phyloP scores from a whole-genome alignment of 805 yeast species.

The Scheffersomyces ergatensis region DNA sequence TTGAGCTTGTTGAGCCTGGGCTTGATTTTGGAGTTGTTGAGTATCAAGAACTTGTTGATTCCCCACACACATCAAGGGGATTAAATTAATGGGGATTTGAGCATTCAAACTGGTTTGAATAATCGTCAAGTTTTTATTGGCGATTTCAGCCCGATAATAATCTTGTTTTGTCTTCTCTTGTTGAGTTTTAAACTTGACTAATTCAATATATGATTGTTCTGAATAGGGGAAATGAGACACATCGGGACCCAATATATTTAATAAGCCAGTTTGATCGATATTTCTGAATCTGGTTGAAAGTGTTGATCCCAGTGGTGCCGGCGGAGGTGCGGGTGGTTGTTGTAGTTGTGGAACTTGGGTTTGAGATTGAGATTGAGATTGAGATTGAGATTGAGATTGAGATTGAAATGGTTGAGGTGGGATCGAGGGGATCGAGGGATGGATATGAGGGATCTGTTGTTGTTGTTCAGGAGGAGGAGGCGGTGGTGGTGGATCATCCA shows the following conservation, averaged over 20 bases:
- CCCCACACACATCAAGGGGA: conserved; percentile 58
- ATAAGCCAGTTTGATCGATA: conserved; percentile 13
- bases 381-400: neutral
- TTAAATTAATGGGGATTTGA: conserved; percentile 61
- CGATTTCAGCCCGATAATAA: conserved; percentile 61
- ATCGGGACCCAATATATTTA: conserved; percentile 51
- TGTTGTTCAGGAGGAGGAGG: conserved; percentile 1
- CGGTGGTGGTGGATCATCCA: conserved; percentile 1
- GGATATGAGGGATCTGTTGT: neutral
- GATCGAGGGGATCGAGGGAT: neutral
- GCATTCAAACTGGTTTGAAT: conserved; percentile 58
- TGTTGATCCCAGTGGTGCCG: neutral
- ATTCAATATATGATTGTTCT: conserved; percentile 55
- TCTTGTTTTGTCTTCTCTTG: conserved; percentile 85
- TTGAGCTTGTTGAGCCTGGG: conserved; percentile 4
- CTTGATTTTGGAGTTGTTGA: conserved; percentile 4
- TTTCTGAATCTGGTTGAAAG: conserved; percentile 2
- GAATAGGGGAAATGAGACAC: conserved; percentile 53
- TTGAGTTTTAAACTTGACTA: conserved; percentile 60
- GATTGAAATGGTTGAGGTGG: conserved; percentile 1
- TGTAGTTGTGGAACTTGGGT: neutral
- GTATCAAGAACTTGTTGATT: conserved; percentile 13
- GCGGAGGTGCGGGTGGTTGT: conserved; percentile 2
- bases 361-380: neutral
- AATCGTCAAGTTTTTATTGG: conserved; percentile 59